These are phyloP conservation scores for Pyrenophora teres DNA, from an alignment of 2,329 filamentous ascomycete genomes.

Conservation along the genomic window DNA sequence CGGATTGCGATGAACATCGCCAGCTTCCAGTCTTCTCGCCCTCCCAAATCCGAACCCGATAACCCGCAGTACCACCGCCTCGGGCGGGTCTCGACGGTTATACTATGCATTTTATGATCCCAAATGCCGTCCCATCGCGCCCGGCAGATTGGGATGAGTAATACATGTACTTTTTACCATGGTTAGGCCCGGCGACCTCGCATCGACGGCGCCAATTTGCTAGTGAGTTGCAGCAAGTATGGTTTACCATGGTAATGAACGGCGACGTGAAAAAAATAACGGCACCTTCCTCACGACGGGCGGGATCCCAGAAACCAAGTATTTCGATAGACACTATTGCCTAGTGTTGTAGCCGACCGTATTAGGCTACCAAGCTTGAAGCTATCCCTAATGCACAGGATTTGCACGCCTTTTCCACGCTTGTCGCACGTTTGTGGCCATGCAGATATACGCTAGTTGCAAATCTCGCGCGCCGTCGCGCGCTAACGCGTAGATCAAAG, in stretches of 20 bases:
- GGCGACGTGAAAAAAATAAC: conserved; percentile 1
- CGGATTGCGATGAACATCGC: neutral
- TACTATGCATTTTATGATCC: neutral
- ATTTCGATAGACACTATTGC: neutral
- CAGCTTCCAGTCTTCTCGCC: neutral
- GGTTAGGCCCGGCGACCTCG: neutral
- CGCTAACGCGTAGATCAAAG: conserved; percentile 14
- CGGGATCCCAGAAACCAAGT: conserved; percentile 2
- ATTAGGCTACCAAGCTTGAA: conserved; percentile 3
- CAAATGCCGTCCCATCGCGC: neutral
- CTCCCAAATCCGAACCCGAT: neutral
- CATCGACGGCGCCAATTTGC: neutral
- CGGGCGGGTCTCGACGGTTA: neutral
- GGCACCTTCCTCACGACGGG: conserved; percentile 4
- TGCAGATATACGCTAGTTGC: conserved; percentile 13
- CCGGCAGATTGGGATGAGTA: conserved; percentile 7
- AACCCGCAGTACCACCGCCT: conserved; percentile 8
- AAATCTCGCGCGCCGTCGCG: conserved; percentile 7
- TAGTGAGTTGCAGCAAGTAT: neutral
- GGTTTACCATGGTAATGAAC: conserved; percentile 10
- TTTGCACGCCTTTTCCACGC: conserved; percentile 2
- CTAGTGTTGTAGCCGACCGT: conserved; percentile 1
- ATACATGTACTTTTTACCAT: neutral
- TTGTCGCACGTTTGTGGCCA: conserved; percentile 5
- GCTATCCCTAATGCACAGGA: conserved; percentile 4